Evolutionary conservation across 106 monocot genomes (phyloP), one percentile per base, ranked within the genome.

Genomic region (Iris macrosiphon): DNA sequence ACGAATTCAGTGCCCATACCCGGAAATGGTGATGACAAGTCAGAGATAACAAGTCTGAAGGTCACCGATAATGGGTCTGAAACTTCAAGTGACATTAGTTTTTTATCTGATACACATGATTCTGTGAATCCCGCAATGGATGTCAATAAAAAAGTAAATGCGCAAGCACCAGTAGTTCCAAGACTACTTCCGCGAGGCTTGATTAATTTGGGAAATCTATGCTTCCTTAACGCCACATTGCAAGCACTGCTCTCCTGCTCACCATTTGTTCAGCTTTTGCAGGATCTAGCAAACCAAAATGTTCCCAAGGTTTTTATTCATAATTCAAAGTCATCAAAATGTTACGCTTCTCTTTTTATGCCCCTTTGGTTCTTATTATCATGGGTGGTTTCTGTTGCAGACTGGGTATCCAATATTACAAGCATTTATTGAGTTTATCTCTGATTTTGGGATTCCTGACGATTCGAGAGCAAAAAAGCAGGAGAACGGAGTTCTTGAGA

Each of bases 211-310:
- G 98, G 98, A 64, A 99, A 99, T 75, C 59, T 87, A 16, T 99
- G 98, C 68, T 99, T 99, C 55, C 79, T 91, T 18, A 99, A 99
- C 71, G 77, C 98, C 11, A 83, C 98, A 20, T 57, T 99, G 63
- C 98, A 91, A 48, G 91, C 87, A 33, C 80, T 99, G 40, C 77
- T 99, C 41, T 91, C 91, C 11, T 99, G 91, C 67, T 62, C 77
- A 12, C 91, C 78, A 48, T 99, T 99, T 74, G 84, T 87, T 41
- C 67, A 73, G 26, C 75, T 99, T 57, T 56, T 92, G 56, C 83
- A 83, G 39, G 70, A 87, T 46, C 40, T 99, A 23, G 65, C 75
- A 52, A 65, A 53, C 38, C 72, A 31, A 8, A 45, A 59, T 63
- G 61, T 99, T 52, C 75, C 86, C n/a, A 84, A 84, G 83, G 98